A percentile compares a stretch with the other conserved stretches of the same genome.
These are phyloP conservation scores for Xylariaceae sp. DNA, from an alignment of 2,329 filamentous ascomycete genomes.

Conservation along the genomic window DNA sequence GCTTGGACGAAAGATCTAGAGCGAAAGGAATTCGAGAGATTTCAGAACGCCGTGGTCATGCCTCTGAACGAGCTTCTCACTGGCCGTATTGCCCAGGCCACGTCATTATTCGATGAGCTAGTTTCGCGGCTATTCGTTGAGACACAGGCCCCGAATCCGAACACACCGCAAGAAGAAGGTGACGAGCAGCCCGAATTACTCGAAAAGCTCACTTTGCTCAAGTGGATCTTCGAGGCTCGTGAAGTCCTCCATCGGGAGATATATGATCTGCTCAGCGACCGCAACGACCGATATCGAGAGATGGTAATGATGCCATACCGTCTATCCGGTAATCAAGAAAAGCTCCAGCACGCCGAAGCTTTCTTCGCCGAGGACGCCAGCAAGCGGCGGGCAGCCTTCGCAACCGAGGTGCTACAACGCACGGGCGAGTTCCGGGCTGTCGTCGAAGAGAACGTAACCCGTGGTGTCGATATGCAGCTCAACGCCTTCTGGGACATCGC, in stretches of 20 bases:
- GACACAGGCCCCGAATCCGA: constrained; percentile 65
- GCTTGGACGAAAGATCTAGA: constrained; percentile 68
- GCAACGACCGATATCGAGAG: constrained; percentile 81
- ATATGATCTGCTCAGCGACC: constrained; percentile 79
- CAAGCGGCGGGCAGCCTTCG: constrained; percentile 68
- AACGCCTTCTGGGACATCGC: constrained; percentile 98
- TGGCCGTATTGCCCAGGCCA: constrained; percentile 69
- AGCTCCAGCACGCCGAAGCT: constrained; percentile 70
- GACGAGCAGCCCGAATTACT: constrained; percentile 92
- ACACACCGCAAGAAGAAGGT: constrained; percentile 89
- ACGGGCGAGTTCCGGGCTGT: constrained; percentile 74
- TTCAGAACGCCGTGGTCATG: constrained; percentile 78
- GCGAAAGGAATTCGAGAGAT: constrained; percentile 79
- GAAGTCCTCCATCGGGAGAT: constrained; percentile 82
- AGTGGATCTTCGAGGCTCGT: constrained; percentile 96
- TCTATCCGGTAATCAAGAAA: constrained; percentile 71
- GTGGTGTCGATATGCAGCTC: constrained; percentile 86
- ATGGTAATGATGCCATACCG: constrained; percentile 81
- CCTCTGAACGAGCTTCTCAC: constrained; percentile 80
- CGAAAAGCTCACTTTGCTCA: constrained; percentile 90
- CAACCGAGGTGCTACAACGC: constrained; percentile 69
- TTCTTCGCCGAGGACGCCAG: constrained; percentile 81
- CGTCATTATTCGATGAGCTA: constrained; percentile 74
- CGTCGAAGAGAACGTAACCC: constrained; percentile 79
- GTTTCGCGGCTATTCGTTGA: constrained; percentile 70